Evolutionary conservation across 78 protist genomes (phyloP), one percentile per base, ranked within the genome.

Genomic region (Anaeramoeba ignava): DNA sequence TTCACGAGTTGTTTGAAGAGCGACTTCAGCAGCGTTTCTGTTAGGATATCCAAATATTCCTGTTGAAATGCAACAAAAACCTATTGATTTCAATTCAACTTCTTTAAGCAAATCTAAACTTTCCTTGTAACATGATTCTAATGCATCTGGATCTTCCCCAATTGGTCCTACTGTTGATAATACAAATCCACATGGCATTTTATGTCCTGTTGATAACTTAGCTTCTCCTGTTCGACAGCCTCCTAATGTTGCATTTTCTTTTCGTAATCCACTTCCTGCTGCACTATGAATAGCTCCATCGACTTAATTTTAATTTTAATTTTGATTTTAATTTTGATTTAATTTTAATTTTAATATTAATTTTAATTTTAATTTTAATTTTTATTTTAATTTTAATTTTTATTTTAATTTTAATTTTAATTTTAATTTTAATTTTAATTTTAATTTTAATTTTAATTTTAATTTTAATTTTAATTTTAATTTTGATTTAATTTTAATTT

Each of bases 81-180:
- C 92, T 39, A 90, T 79, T 0, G 91, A 34, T 23, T 68, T 23
- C 0, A 92, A 41, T 2, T 79, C 41, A 41, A 80, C 68, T 78
- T 82, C 41, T 0, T 78, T 8, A 2, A 85, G 81, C 3, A 87
- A 3, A 23, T 83, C 82, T 41, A 92, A 38, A 39, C 81, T 68
- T 8, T 84, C 54, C 31, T 39, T 78, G n/a, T 91, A 91, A 31
- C 94, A 91, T 34, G 78, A 39, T 38, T 36, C 78, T n/a, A 91
- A 78, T 2, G 78, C 38, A 67, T n/a, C 78, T n/a, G n/a, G n/a
- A n/a, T 82, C 2, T 12, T 86, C 91, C 23, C 2, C 83, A 78
- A 87, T 89, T n/a, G 94, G 94, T 0, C 94, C 94, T 27, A 92
- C 94, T 0, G 94, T 92, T 27, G 90, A 93, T 27, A 92, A 78